Base-by-base conservation (phyloP, 1,139 yeast genomes). In the Kodamaea suecica region DNA sequence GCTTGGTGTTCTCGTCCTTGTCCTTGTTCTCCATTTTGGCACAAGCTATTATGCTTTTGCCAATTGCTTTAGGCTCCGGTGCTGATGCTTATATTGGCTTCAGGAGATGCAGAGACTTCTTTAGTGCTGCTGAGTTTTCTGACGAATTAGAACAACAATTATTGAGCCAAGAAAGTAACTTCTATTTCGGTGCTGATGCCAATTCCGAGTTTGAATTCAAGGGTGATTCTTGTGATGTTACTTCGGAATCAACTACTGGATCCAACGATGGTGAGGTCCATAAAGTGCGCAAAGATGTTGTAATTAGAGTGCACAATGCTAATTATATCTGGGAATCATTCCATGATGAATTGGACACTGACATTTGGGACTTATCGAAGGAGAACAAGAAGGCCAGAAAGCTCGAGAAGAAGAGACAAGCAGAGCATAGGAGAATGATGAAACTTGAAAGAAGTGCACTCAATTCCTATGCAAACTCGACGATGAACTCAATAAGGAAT, bases 31-130 rank as follows among this genome's bases (percentile, higher is more conserved):
- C 76, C 30, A 69, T 74, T 31, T 64, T 76, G 47, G 73, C 77
- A 3, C 69, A 65, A 42, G 73, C 76, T 23, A 66, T 76, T 38
- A 64, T 74, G 64, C 58, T 75, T 44, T 60, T 76, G 39, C 80
- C 81, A 10, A 58, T 73, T 37, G 76, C 87, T 12, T 62, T 75
- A 37, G 70, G 76, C 9, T 63, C 77, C 21, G 73, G 73, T 20
- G 72, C 78, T 17, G 81, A 76, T 55, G 80, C 79, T 1, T 57
- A 61, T 42, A 65, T 74, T 48, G 80, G 79, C 0, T 69, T 73
- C 44, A 57, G 55, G 27, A 60, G 80, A 48, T 70, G 74, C 35
- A 63, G 60, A 36, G 70, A 61, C 20, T 73, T 57, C 41, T 54
- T 75, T 38, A 51, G 66, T 29, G 60, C 74, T 7, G 57, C 52